phyloP scores from a whole-genome alignment of 1,284 basidiomycete species.

The Calocybe gambosa region DNA sequence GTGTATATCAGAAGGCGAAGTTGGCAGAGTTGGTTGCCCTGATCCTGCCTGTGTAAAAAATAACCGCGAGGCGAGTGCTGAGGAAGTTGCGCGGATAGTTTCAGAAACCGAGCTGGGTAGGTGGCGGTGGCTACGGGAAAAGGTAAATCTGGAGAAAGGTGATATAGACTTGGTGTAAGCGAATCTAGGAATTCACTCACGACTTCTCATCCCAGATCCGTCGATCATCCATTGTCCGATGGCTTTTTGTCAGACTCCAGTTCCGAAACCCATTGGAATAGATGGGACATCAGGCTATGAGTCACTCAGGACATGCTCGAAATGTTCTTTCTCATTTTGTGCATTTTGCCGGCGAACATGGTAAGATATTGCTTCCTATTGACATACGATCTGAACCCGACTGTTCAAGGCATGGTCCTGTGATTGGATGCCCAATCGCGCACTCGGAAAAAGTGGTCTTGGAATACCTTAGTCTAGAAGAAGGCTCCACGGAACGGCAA shows the following conservation, averaged over 20 bases:
- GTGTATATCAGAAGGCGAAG: slow-evolving; percentile 68
- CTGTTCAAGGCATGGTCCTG: slow-evolving; percentile 64
- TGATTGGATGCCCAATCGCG: slow-evolving; percentile 58
- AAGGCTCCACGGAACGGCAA: slow-evolving; percentile 40
- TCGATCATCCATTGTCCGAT: slow-evolving; percentile 71
- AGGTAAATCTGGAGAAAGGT: slow-evolving; percentile 66
- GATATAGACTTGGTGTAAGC: slow-evolving; percentile 12
- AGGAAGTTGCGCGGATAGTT: slow-evolving; percentile 67
- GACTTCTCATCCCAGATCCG: slow-evolving; percentile 46
- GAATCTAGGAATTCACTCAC: background rate
- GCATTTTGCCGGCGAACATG: slow-evolving; percentile 70
- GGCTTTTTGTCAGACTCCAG: slow-evolving; percentile 63
- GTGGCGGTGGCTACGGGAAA: slow-evolving; percentile 70
- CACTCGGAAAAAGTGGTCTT: slow-evolving; percentile 53
- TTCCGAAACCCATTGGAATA: slow-evolving; percentile 41
- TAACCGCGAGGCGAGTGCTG: slow-evolving; percentile 54
- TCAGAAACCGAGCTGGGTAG: slow-evolving; percentile 54
- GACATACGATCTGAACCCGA: slow-evolving; percentile 1
- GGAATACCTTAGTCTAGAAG: slow-evolving; percentile 53
- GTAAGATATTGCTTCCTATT: slow-evolving; percentile 26
- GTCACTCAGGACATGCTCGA: slow-evolving; percentile 58
- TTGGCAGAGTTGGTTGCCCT: slow-evolving; percentile 66
- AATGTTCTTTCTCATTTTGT: slow-evolving; percentile 68
- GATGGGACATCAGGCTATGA: slow-evolving; percentile 60
- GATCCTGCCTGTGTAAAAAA: slow-evolving; percentile 69